phyloP scores from a whole-genome alignment of 2,329 filamentous ascomycete species.

The Exophiala oligosperma region DNA sequence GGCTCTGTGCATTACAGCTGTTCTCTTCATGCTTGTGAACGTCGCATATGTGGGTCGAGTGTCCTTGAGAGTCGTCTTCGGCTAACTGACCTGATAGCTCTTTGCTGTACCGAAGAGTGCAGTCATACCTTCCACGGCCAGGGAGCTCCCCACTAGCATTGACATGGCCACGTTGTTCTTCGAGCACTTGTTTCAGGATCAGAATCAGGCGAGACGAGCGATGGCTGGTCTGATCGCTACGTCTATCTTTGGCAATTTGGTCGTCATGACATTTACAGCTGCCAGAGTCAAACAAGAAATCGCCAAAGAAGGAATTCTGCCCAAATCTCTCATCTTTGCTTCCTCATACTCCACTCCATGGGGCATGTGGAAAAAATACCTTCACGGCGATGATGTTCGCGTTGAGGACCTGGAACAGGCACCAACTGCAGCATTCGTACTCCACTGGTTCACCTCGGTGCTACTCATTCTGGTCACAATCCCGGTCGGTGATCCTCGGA shows the following conservation, averaged over 20 bases:
- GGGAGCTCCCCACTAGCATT: not conserved
- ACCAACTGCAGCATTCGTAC: constrained; percentile 39
- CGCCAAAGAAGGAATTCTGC: constrained; percentile 59
- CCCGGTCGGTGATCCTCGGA: constrained; percentile 22
- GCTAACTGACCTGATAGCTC: constrained; percentile 13
- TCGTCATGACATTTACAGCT: constrained; percentile 57
- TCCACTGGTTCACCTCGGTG: constrained; percentile 41
- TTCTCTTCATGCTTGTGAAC: constrained; percentile 44
- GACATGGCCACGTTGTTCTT: constrained; percentile 35
- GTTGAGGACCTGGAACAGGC: constrained; percentile 35
- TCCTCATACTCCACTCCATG: constrained; percentile 19
- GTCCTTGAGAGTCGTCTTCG: not conserved
- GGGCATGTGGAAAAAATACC: constrained; percentile 25
- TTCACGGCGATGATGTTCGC: constrained; percentile 11
- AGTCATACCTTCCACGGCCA: not conserved
- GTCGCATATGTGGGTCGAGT: constrained; percentile 45
- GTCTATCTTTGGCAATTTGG: constrained; percentile 57
- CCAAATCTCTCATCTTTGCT: constrained; percentile 51
- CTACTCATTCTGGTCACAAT: constrained; percentile 36
- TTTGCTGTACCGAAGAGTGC: constrained; percentile 14
- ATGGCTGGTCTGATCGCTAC: constrained; percentile 54
- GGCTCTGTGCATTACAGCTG: constrained; percentile 35
- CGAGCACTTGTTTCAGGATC: constrained; percentile 32
- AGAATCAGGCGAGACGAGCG: constrained; percentile 34
- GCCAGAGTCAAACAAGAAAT: constrained; percentile 61